Percentiles rank a stretch among this genome's conserved stretches.
These are phyloP conservation scores for Piper betle DNA, from an alignment of 164 flowering plant species.

Conservation along the genomic window DNA sequence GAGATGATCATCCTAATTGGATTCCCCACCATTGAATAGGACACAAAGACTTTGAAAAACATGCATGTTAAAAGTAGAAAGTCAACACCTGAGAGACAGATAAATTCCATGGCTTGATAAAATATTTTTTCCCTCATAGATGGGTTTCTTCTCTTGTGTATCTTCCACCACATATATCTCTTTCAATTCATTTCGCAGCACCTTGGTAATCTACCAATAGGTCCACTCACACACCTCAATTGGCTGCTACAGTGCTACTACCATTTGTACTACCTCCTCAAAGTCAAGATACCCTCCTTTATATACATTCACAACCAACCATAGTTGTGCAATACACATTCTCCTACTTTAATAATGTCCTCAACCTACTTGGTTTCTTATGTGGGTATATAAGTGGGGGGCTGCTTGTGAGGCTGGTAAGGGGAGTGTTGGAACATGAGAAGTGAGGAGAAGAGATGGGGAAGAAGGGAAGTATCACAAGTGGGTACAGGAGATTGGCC, in stretches of 20 bases:
- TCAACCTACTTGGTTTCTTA: no score
- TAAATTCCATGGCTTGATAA: no score
- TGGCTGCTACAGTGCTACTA: no score
- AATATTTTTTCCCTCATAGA: no score
- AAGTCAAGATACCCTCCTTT: conserved; percentile 1
- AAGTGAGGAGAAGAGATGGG: conserved; percentile 2
- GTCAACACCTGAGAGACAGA: no score
- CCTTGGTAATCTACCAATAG: background rate
- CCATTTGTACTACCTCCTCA: background rate
- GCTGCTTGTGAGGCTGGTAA: background rate
- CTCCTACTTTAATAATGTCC: background rate
- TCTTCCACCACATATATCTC: background rate
- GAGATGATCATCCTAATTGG: no score
- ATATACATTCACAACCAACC: background rate
- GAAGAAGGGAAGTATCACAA: background rate
- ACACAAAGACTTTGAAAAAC: no score
- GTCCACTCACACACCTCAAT: background rate
- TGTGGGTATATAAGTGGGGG: background rate
- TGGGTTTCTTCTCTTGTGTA: no score
- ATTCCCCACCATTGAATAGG: no score
- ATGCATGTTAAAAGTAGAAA: no score
- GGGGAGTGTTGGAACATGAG: background rate
- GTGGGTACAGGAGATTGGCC: background rate
- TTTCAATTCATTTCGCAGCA: background rate
- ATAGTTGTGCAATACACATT: background rate